Percentiles rank a stretch among this genome's conserved stretches.
phyloP scores from a whole-genome alignment of 2,329 filamentous ascomycete species.

The Sclerotinia glacialis region DNA sequence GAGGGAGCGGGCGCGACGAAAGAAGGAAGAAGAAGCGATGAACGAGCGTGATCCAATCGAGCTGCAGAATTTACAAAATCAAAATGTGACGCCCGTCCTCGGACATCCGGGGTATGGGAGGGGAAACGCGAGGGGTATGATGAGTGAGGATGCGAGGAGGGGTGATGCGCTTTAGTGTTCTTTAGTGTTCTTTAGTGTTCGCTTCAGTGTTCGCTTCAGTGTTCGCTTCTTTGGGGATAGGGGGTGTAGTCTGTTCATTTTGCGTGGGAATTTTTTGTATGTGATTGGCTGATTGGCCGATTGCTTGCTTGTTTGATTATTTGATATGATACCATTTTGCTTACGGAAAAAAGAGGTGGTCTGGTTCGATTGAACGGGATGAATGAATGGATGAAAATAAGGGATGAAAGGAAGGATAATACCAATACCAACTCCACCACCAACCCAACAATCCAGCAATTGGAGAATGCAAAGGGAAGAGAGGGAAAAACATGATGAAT shows the following conservation, averaged over 20 bases:
- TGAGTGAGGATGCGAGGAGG: constrained; percentile 31
- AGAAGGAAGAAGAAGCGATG: constrained; percentile 26
- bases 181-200: constrained; percentile 18
- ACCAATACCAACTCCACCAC: background rate
- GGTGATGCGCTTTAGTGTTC: constrained; percentile 26
- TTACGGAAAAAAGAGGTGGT: too few species aligned
- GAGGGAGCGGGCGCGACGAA: constrained; percentile 20
- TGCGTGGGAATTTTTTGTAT: background rate
- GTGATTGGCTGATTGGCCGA: background rate
- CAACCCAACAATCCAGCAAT: too few species aligned
- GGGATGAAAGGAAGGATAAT: background rate
- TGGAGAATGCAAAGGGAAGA: too few species aligned
- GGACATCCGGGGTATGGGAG: constrained; percentile 34
- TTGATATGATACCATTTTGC: constrained; percentile 17
- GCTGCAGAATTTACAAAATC: constrained; percentile 28
- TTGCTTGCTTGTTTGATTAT: background rate
- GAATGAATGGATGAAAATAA: background rate
- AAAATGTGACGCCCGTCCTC: constrained; percentile 33
- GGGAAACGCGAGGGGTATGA: constrained; percentile 13
- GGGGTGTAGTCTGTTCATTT: background rate
- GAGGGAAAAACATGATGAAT: too few species aligned
- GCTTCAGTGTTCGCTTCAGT: background rate
- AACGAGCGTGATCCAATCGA: constrained; percentile 29
- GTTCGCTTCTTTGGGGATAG: background rate
- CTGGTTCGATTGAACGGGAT: background rate